phyloP scores from a whole-genome alignment of 1,284 basidiomycete genomes.

The Apiotrichum akiyoshidainum region DNA sequence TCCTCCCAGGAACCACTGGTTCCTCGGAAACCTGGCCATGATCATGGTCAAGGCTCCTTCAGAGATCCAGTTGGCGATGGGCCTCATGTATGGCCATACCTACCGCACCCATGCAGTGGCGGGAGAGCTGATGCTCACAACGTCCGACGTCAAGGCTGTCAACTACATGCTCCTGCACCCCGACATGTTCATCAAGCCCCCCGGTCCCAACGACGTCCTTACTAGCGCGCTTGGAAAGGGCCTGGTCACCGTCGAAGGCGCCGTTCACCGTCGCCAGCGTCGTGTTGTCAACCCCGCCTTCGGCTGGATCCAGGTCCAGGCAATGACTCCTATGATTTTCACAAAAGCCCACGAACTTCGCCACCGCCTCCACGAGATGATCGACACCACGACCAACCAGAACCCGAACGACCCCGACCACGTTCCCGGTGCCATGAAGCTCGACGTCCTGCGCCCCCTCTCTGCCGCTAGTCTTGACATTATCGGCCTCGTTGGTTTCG shows the following conservation, averaged over 20 bases:
- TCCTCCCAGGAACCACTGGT: neutral
- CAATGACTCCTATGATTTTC: constrained; percentile 59
- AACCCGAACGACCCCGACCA: neutral
- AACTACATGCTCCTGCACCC: constrained; percentile 61
- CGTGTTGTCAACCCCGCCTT: constrained; percentile 51
- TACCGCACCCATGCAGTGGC: neutral
- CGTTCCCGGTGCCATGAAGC: constrained; percentile 3
- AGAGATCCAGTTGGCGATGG: neutral
- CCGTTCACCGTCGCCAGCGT: constrained; percentile 56
- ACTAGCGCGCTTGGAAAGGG: constrained; percentile 47
- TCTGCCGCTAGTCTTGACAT: constrained; percentile 61
- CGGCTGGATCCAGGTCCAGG: constrained; percentile 42
- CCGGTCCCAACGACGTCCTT: constrained; percentile 59
- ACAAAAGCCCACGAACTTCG: constrained; percentile 59
- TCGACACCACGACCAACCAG: constrained; percentile 16
- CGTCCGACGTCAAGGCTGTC: constrained; percentile 58
- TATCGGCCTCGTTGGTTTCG: constrained; percentile 65
- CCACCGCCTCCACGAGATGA: constrained; percentile 3
- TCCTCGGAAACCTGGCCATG: neutral
- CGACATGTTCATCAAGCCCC: constrained; percentile 66
- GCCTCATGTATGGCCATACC: neutral
- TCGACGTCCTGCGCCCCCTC: constrained; percentile 9
- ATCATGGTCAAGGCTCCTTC: neutral
- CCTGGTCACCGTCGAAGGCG: constrained; percentile 50
- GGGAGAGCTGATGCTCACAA: neutral